phyloP scores from a whole-genome alignment of 2,329 filamentous ascomycete species.

The Ramichloridium luteum region DNA sequence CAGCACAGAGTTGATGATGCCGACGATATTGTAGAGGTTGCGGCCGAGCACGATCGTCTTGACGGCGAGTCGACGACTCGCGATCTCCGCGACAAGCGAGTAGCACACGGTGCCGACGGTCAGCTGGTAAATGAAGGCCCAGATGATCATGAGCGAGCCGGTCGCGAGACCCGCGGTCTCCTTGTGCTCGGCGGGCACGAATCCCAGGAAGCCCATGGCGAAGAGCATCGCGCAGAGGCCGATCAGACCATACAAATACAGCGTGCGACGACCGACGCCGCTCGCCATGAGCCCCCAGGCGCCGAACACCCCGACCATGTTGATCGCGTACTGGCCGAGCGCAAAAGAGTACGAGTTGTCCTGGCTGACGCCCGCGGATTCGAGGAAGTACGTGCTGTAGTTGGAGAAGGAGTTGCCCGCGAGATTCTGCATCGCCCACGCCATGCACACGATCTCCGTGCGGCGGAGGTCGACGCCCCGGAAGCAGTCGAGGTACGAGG shows the following conservation, averaged over 20 bases:
- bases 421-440: slow-evolving; percentile 38
- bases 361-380: slow-evolving; percentile 34
- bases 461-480: slow-evolving; percentile 63
- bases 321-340: slow-evolving; percentile 48
- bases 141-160: slow-evolving; percentile 72
- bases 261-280: slow-evolving; percentile 60
- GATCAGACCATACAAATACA: slow-evolving; percentile 66
- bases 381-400: slow-evolving; percentile 39
- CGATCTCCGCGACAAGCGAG: slow-evolving; percentile 74
- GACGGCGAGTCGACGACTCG: slow-evolving; percentile 70
- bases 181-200: slow-evolving; percentile 51
- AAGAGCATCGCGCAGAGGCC: slow-evolving; percentile 66
- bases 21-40: slow-evolving; percentile 64
- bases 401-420: slow-evolving; percentile 36
- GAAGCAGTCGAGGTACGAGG: slow-evolving; percentile 74
- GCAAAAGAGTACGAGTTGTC: slow-evolving; percentile 35
- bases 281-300: slow-evolving; percentile 69
- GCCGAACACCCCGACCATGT: slow-evolving; percentile 70
- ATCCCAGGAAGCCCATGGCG: slow-evolving; percentile 70
- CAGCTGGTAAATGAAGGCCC: slow-evolving; percentile 73
- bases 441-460: slow-evolving; percentile 56
- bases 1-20: slow-evolving; percentile 67
- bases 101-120: slow-evolving; percentile 85
- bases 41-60: slow-evolving; percentile 84
- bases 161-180: slow-evolving; percentile 58